Evolutionary conservation across 192 early-diverging fungal species (phyloP).

Genomic region (Backusella sp.): DNA sequence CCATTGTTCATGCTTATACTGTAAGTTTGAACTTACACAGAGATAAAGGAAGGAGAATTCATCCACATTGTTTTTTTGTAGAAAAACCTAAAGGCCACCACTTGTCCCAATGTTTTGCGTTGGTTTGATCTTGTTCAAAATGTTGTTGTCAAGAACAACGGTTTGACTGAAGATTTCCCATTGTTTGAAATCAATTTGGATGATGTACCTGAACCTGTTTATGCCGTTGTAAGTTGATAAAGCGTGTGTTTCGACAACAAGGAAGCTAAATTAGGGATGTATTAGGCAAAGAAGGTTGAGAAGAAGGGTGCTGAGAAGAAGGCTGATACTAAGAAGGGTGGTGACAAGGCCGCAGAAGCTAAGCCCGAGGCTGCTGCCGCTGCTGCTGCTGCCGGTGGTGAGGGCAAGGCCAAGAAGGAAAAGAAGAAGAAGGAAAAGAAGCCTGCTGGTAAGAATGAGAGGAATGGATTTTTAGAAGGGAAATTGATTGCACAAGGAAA

Average conservation of each 20-base stretch:
- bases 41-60: too few species aligned
- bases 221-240: constrained; percentile 15
- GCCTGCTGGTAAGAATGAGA: constrained; percentile 30
- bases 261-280: neutral
- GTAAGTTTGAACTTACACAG: constrained; percentile 17
- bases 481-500: neutral
- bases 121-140: constrained; percentile 85
- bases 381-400: constrained; percentile 41
- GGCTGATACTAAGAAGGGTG: constrained; percentile 27
- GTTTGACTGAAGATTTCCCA: constrained; percentile 44
- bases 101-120: constrained; percentile 59
- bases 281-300: neutral
- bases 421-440: constrained; percentile 65
- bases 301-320: constrained; percentile 40
- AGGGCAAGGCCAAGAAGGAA: constrained; percentile 45
- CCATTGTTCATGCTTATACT: constrained; percentile 57
- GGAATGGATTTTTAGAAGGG: neutral
- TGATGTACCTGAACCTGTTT: constrained; percentile 42
- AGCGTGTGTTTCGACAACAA: too few species aligned
- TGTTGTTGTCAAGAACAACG: constrained; percentile 43
- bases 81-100: constrained; percentile 34
- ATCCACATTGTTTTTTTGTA: neutral
- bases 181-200: constrained; percentile 40
- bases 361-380: constrained; percentile 25
- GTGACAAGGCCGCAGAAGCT: constrained; percentile 19